These are phyloP conservation scores for Sungouiozyma ichnusensis DNA, from an alignment of 805 yeast genomes.

Conservation along the genomic window DNA sequence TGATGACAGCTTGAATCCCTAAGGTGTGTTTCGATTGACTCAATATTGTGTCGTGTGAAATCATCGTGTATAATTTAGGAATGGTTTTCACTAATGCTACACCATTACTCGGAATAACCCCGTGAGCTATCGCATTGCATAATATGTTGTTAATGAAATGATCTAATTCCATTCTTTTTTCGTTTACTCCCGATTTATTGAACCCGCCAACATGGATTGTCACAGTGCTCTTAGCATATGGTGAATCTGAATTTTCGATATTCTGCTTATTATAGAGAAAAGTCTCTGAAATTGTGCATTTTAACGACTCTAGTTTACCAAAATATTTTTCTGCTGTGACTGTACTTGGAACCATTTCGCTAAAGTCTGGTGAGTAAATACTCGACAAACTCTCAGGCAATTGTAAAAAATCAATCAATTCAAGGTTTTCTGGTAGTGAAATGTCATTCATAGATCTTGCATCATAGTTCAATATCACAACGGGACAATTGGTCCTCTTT, in stretches of 20 bases:
- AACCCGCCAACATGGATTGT: constrained; percentile 26
- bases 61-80: constrained; percentile 1
- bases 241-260: constrained; percentile 1
- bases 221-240: constrained; percentile 18
- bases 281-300: constrained; percentile 26
- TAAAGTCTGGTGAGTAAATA: constrained; percentile 21
- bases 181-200: constrained; percentile 23
- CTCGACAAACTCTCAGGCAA: constrained; percentile 21
- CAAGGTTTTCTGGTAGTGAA: constrained; percentile 18
- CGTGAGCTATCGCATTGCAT: constrained; percentile 20
- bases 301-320: constrained; percentile 23
- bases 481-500: constrained; percentile 11
- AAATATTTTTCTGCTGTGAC: constrained; percentile 20
- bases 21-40: constrained; percentile 2
- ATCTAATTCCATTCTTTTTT: constrained; percentile 19
- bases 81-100: constrained; percentile 16
- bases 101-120: constrained; percentile 22
- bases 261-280: constrained; percentile 17
- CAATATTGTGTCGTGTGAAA: neutral
- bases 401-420: constrained; percentile 18
- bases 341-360: constrained; percentile 23
- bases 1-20: constrained; percentile 10
- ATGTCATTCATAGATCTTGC: constrained; percentile 9
- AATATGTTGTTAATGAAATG: constrained; percentile 19
- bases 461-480: constrained; percentile 17